A percentile compares a stretch with the other conserved stretches of the same genome.
phyloP scores from a whole-genome alignment of 1,284 basidiomycete species.

The Cerioporus squamosus region DNA sequence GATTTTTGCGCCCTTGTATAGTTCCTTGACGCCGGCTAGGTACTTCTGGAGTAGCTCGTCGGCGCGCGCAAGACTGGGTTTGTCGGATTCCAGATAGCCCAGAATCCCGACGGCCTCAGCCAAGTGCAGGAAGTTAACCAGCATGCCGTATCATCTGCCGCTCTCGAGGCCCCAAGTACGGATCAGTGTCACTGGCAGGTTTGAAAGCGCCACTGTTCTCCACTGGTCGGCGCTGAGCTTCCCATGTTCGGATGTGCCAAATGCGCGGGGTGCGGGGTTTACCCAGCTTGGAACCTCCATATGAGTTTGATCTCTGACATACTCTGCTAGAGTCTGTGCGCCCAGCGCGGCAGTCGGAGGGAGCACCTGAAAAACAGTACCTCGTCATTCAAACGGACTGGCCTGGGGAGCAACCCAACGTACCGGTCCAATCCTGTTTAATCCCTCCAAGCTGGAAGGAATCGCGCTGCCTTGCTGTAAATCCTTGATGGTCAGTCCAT shows the following conservation, averaged over 20 bases:
- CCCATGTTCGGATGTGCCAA: conserved; percentile 10
- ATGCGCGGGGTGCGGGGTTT: conserved; percentile 3
- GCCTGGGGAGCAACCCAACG: neutral
- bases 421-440: no score
- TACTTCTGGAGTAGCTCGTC: conserved; percentile 29
- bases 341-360: neutral
- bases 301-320: conserved; percentile 1
- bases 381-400: neutral
- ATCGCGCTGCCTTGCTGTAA: no score
- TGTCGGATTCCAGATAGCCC: conserved; percentile 19
- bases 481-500: no score
- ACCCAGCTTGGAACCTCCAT: conserved; percentile 11
- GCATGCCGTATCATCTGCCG: neutral
- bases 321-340: neutral
- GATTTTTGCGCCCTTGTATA: conserved; percentile 33
- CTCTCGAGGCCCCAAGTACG: conserved; percentile 6
- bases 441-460: no score
- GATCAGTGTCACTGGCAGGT: conserved; percentile 17
- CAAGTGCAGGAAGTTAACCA: neutral
- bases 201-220: conserved; percentile 4
- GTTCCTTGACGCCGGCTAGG: conserved; percentile 15
- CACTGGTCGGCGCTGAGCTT: conserved; percentile 21
- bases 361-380: neutral
- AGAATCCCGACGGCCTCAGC: neutral
- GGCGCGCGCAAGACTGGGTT: conserved; percentile 18